A percentile compares a stretch with the other conserved stretches of the same genome.
Conservation (phyloP, 768 basidiomycete species). For the Leccinellum albellum region DNA sequence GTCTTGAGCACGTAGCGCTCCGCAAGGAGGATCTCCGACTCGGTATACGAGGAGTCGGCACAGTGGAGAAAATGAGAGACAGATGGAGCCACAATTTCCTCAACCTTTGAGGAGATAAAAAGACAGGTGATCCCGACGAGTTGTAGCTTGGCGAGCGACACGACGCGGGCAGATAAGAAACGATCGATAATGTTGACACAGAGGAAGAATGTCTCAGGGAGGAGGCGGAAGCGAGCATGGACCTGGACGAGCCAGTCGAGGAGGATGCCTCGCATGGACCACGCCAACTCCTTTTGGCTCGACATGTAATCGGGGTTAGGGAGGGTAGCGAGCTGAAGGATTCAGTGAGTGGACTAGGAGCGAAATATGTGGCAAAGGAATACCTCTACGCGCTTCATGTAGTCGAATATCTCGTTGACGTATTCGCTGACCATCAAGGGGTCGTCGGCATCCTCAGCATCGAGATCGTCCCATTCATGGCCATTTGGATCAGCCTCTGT, state of each 20-base stretch:
- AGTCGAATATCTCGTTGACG: slow-evolving; percentile 88
- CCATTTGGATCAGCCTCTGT: slow-evolving; percentile 64
- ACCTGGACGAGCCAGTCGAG: slow-evolving; percentile 94
- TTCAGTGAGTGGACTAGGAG: neutral
- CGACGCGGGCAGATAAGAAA: slow-evolving; percentile 65
- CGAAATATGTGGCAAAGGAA: slow-evolving; percentile 7
- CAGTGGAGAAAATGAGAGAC: slow-evolving; percentile 77
- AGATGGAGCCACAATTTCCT: slow-evolving; percentile 87
- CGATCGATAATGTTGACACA: slow-evolving; percentile 82
- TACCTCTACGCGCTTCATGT: slow-evolving; percentile 85
- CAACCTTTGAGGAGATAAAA: slow-evolving; percentile 87
- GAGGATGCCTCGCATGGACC: slow-evolving; percentile 86
- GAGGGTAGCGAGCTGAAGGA: slow-evolving; percentile 62
- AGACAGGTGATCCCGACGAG: slow-evolving; percentile 87
- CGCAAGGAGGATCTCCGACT: slow-evolving; percentile 81
- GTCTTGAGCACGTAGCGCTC: slow-evolving; percentile 86
- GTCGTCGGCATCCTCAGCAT: slow-evolving; percentile 87
- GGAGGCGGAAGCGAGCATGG: slow-evolving; percentile 78
- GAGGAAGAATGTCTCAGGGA: slow-evolving; percentile 90
- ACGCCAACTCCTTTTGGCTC: slow-evolving; percentile 75
- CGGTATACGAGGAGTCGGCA: slow-evolving; percentile 71
- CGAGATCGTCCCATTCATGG: slow-evolving; percentile 84
- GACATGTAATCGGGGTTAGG: slow-evolving; percentile 86
- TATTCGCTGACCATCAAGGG: slow-evolving; percentile 98
- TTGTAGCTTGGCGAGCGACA: slow-evolving; percentile 82